These are phyloP conservation scores for Ceratobasidium sp. DNA, from an alignment of 1,284 basidiomycete species.

Conservation along the genomic window DNA sequence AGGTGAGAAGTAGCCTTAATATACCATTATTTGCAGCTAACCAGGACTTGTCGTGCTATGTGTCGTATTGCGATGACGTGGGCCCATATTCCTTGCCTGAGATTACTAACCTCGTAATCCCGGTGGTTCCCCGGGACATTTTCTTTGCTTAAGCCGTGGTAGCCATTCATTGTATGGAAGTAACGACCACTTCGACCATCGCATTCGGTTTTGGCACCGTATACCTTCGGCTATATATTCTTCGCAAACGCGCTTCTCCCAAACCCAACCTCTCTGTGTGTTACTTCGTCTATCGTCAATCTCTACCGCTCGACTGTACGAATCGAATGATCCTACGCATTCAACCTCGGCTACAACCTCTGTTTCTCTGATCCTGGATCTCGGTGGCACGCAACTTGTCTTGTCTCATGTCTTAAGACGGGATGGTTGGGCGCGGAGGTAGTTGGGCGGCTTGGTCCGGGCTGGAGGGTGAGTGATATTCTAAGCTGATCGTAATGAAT, in stretches of 20 bases:
- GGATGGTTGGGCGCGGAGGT: too few species aligned
- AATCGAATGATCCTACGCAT: slow-evolving; percentile 93
- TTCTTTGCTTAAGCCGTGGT: too few species aligned
- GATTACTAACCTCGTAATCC: slow-evolving; percentile 74
- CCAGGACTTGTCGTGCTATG: background rate
- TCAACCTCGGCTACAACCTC: slow-evolving; percentile 95
- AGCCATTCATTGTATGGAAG: slow-evolving; percentile 84
- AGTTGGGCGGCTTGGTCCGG: slow-evolving; percentile 70
- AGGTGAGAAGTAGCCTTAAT: slow-evolving; percentile 63
- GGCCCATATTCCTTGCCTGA: slow-evolving; percentile 73
- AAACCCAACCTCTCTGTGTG: too few species aligned
- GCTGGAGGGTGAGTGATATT: slow-evolving; percentile 73
- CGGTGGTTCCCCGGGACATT: slow-evolving; percentile 87
- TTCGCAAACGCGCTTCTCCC: too few species aligned
- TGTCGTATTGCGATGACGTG: slow-evolving; percentile 81
- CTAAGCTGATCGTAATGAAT: too few species aligned
- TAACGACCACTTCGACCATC: slow-evolving; percentile 46
- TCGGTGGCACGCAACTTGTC: slow-evolving; percentile 88
- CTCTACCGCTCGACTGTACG: slow-evolving; percentile 76
- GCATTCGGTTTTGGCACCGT: background rate
- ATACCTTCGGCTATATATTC: slow-evolving; percentile 70
- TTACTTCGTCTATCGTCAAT: slow-evolving; percentile 57
- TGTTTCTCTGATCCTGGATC: slow-evolving; percentile 92
- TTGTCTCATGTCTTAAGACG: too few species aligned
- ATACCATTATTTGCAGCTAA: background rate